Base-by-base conservation (phyloP, 2,329 filamentous ascomycete species). In the Ceratocystis cacaofunesta region DNA sequence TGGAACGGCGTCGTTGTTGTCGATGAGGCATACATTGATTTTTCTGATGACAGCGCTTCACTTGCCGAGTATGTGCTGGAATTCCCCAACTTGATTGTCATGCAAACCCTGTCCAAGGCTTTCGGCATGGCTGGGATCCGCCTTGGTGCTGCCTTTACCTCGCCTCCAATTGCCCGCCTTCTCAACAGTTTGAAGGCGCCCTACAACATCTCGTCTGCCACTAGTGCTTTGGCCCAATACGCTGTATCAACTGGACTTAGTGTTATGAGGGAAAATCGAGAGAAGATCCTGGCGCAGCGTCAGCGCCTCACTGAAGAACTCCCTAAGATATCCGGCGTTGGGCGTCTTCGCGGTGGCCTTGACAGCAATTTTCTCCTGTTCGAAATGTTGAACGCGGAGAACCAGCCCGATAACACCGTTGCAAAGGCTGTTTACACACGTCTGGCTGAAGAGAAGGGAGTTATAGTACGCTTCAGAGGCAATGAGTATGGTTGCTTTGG, bases 41-140 rank as follows among this genome's bases (percentile, higher is more conserved):
- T 97, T 72, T 87, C 92, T 5, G 85, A 85, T 5, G 85, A 76
- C 17, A 85, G 83, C 30, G 81, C 89, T 52, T 95, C 89, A 69
- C 81, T 97, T 30, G 92, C 94, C 30, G 89, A 95, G 75, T 95
- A 90, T 87, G 92, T 95, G 0, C 80, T 83, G 44, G 91, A 96
- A 72, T 95, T 89, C 84, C 92, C 92, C 62, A 99, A 99, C 75
- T 80, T 99, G 30, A 91, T 96, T 19, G 92, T 99, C 66, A 90
- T 97, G 89, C 94, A 99, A 79, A 99, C 94, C 0, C 81, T 97
- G n/a, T 95, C 89, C 71, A 99, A 99, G 75, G 94, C 91, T 0
- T 99, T 99, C 72, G 94, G 94, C 32, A 83, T 99, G 72, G 94
- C 94, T 3, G 94, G 92, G 62, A 96, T 99, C 73, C 82, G 94